Conservation (phyloP, 1,284 basidiomycete species). For the Leucoagaricus sp. region DNA sequence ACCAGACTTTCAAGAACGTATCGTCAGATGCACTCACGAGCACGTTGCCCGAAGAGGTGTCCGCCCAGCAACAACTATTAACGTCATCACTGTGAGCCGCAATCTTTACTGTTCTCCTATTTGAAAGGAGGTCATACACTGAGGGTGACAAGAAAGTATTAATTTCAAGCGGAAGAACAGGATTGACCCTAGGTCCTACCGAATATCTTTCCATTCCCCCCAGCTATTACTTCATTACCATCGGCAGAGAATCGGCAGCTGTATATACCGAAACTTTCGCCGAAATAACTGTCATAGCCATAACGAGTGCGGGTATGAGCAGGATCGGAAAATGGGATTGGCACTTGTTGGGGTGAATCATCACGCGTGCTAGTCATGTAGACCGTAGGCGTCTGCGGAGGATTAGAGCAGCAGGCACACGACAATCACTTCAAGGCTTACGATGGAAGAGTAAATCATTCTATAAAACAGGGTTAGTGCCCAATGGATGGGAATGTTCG, state of each 20-base stretch:
- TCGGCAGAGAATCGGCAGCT: constrained; percentile 94
- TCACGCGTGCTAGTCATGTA: constrained; percentile 86
- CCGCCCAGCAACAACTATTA: constrained; percentile 96
- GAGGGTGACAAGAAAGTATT: too few species aligned
- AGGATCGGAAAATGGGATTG: constrained; percentile 70
- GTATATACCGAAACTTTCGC: constrained; percentile 78
- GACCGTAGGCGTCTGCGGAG: constrained; percentile 58
- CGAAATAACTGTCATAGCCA: constrained; percentile 50
- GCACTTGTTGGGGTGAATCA: constrained; percentile 66
- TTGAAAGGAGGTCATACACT: constrained; percentile 91
- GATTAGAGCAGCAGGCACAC: constrained; percentile 5
- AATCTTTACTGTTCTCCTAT: constrained; percentile 82
- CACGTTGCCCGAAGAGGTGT: constrained; percentile 89
- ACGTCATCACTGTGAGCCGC: constrained; percentile 88
- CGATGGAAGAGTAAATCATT: constrained; percentile 92
- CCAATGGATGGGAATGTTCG: neutral
- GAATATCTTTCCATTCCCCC: constrained; percentile 76
- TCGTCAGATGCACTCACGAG: constrained; percentile 95
- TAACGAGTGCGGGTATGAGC: constrained; percentile 32
- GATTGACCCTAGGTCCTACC: constrained; percentile 43
- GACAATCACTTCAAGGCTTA: constrained; percentile 34
- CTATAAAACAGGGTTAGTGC: constrained; percentile 40
- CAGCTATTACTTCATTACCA: constrained; percentile 87
- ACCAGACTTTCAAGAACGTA: constrained; percentile 94
- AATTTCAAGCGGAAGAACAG: neutral